Percentiles rank a stretch among this genome's conserved stretches.
Evolutionary conservation across 2,329 filamentous ascomycete genomes (phyloP).

Genomic region (Arachnomyces sp.): DNA sequence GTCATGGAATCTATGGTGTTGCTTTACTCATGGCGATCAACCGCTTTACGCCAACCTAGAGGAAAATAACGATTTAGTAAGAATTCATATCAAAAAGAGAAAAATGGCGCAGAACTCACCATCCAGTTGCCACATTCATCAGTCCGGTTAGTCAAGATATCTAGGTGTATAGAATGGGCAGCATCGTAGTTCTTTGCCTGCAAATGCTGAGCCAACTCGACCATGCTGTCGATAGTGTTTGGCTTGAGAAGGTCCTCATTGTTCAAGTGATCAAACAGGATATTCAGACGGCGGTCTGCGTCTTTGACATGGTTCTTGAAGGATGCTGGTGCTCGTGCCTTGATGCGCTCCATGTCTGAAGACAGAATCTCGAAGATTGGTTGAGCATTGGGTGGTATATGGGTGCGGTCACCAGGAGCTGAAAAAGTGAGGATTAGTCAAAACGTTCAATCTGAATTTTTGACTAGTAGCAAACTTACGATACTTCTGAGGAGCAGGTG

Average conservation of each 20-base stretch:
- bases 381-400: slow-evolving; percentile 72
- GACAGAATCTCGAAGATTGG: slow-evolving; percentile 74
- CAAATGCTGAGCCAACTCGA: slow-evolving; percentile 53
- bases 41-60: slow-evolving; percentile 65
- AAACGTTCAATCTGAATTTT: slow-evolving; percentile 1
- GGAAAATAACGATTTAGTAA: slow-evolving; percentile 32
- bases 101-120: slow-evolving; percentile 47
- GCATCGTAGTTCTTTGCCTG: slow-evolving; percentile 61
- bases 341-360: slow-evolving; percentile 81
- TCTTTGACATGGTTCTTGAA: slow-evolving; percentile 88
- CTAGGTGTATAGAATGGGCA: slow-evolving; percentile 62
- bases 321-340: slow-evolving; percentile 72
- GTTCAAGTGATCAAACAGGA: slow-evolving; percentile 96
- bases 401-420: slow-evolving; percentile 73
- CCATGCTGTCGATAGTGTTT: slow-evolving; percentile 51
- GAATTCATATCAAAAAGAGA: background rate
- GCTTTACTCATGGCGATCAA: slow-evolving; percentile 73
- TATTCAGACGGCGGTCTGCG: slow-evolving; percentile 82
- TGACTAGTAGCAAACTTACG: slow-evolving; percentile 44
- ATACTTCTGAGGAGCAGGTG: slow-evolving; percentile 55
- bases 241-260: slow-evolving; percentile 84
- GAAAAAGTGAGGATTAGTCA: slow-evolving; percentile 11
- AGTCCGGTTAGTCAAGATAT: slow-evolving; percentile 68
- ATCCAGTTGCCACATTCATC: slow-evolving; percentile 83
- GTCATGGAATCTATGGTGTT: slow-evolving; percentile 45